These are phyloP conservation scores for Kluyveromyces wickerhamii DNA, from an alignment of 805 yeast genomes.

Conservation along the genomic window DNA sequence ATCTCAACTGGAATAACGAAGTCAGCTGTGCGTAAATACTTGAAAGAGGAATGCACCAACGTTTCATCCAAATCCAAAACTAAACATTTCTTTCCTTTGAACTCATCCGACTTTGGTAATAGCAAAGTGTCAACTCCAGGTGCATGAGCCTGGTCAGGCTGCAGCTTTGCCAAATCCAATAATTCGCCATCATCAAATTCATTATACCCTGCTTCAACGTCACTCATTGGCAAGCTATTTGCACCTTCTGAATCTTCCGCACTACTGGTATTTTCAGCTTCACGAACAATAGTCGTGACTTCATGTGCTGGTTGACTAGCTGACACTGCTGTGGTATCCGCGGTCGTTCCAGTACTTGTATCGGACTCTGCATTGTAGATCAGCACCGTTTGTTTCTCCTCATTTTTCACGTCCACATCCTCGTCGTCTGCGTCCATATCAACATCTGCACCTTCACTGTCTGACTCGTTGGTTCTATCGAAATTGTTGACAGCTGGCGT, in stretches of 20 bases:
- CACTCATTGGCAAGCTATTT: slow-evolving; percentile 19
- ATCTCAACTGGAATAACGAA: slow-evolving; percentile 97
- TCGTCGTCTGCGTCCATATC: slow-evolving; percentile 11
- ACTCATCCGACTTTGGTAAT: slow-evolving; percentile 36
- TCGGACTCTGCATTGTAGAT: slow-evolving; percentile 24
- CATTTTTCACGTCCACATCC: slow-evolving; percentile 10
- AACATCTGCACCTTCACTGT: slow-evolving; percentile 13
- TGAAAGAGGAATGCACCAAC: slow-evolving; percentile 90
- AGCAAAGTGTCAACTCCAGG: slow-evolving; percentile 61
- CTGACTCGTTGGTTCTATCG: slow-evolving; percentile 7
- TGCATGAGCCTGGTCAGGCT: slow-evolving; percentile 64
- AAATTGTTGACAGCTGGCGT: background rate
- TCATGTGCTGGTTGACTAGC: slow-evolving; percentile 8
- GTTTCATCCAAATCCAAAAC: slow-evolving; percentile 94
- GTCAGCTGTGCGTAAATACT: slow-evolving; percentile 85
- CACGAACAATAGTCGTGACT: slow-evolving; percentile 13
- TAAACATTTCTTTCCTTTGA: slow-evolving; percentile 69
- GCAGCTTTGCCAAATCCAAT: slow-evolving; percentile 55
- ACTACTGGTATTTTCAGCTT: slow-evolving; percentile 15
- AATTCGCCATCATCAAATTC: slow-evolving; percentile 31
- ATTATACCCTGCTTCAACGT: slow-evolving; percentile 20
- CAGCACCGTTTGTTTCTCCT: slow-evolving; percentile 17
- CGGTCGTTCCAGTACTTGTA: slow-evolving; percentile 20
- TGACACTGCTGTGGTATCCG: slow-evolving; percentile 4
- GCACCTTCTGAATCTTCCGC: slow-evolving; percentile 13